Base-by-base conservation (phyloP, 331 rosid species). In the Stylosanthes scabra region DNA sequence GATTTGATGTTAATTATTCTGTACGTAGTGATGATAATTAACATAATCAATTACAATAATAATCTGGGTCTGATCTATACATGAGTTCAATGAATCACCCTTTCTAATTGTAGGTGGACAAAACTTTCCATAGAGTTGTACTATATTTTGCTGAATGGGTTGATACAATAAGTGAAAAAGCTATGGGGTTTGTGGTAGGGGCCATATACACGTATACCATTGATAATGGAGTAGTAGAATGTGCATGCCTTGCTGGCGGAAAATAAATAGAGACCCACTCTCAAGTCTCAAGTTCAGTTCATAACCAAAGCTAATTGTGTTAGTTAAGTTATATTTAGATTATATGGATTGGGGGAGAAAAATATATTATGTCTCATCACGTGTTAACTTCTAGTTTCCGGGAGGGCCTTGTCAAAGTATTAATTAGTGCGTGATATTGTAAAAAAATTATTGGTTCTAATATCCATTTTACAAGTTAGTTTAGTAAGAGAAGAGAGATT, bases 141-240 rank as follows among this genome's bases (percentile, higher is more conserved):
- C 83, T 47, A 8, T 37, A 66, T 25, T 16, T 63, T 67, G 16
- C 81, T 65, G 58, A 66, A 80, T 77, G 72, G 59, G 63, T 1
- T 69, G 81, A 65, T 81, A 60, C 60, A 81, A 77, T 74, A 64
- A 84, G 70, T 59, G 78, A 70, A 52, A 70, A 49, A 67, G 51
- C 29, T 61, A 67, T 31, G 37, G 59, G 10, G 4, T 4, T 41
- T 62, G 59, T 50, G 59, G 78, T 57, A 71, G 74, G 59, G 63
- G 76, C 73, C 84, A 79, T 76, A 12, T 47, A 28, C 14, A 58
- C 20, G 61, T 37, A 15, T 52, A 79, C 70, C 50, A 40, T 28
- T 69, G 37, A 67, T 66, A 79, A 79, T 74, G 52, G 42, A 72
- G 74, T 58, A 42, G 51, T 15, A n/a, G 37, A 3, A 31, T 31